Evolutionary conservation across 1,284 basidiomycete species (phyloP).

Genomic region (Cryptococcus sp.): DNA sequence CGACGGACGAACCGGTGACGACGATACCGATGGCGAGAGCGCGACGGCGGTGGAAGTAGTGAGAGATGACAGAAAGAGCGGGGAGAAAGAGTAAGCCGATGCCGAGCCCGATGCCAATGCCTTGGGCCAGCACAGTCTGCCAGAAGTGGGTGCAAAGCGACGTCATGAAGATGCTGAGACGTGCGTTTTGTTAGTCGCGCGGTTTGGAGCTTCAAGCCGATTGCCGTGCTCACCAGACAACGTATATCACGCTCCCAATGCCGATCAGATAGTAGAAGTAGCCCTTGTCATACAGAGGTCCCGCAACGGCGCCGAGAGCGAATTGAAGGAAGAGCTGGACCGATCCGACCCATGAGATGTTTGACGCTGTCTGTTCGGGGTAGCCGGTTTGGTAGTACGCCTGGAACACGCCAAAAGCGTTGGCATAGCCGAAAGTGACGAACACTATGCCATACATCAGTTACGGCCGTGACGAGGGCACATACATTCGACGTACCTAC

Average conservation of each 20-base stretch:
- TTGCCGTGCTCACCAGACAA: slow-evolving; percentile 48
- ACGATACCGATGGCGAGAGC: slow-evolving; percentile 38
- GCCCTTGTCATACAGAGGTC: slow-evolving; percentile 64
- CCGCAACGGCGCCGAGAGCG: slow-evolving; percentile 56
- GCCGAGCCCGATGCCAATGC: slow-evolving; percentile 27
- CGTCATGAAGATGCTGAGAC: slow-evolving; percentile 57
- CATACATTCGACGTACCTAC: slow-evolving; percentile 11
- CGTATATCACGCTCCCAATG: slow-evolving; percentile 55
- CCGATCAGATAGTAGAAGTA: slow-evolving; percentile 58
- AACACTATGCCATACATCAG: slow-evolving; percentile 7
- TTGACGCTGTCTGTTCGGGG: slow-evolving; percentile 19
- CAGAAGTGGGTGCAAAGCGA: slow-evolving; percentile 63
- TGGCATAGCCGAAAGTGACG: slow-evolving; percentile 27
- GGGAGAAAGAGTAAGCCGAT: slow-evolving; percentile 59
- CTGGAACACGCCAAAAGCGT: slow-evolving; percentile 34
- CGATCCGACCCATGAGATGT: slow-evolving; percentile 69
- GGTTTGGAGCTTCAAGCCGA: not conserved
- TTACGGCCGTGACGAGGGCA: not conserved
- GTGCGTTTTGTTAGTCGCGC: not conserved
- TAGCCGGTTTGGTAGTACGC: slow-evolving; percentile 36
- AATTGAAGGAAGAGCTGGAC: slow-evolving; percentile 62
- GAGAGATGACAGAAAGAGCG: slow-evolving; percentile 57
- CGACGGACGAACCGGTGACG: slow-evolving; percentile 36
- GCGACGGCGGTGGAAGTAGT: slow-evolving; percentile 55
- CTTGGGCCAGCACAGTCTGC: slow-evolving; percentile 53